Base-by-base conservation (phyloP, 75 land plant species). In the Pinus taeda region DNA sequence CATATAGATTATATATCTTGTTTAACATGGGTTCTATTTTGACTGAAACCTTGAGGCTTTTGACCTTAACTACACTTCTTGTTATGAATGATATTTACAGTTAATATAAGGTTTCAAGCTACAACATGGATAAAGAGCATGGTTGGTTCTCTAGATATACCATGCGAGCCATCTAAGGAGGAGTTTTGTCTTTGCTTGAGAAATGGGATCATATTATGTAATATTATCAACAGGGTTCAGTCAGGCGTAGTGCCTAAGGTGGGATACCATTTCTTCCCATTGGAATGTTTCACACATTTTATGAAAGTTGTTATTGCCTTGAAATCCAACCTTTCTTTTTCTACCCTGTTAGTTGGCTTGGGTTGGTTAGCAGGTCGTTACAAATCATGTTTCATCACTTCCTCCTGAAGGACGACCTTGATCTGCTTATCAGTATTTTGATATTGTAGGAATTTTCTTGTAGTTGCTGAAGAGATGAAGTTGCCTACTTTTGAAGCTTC, bases 341-440 rank as follows among this genome's bases (percentile, higher is more conserved):
- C 75, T 74, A n/a, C n/a, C n/a, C n/a, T n/a, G 30, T 57, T 74
- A 26, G 17, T 62, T 62, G 64, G 17, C 11, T 62, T n/a, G 24
- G 64, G 21, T 3, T 62, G 0, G 15, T 17, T 22, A 26, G 15
- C 78, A 95, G 98, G 88, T 95, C 70, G 92, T 95, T 42, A 88
- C 89, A 70, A 90, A 65, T 67, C 85, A 75, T 36, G 36, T 81
- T 62, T 37, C 76, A 56, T 30, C 33, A 1, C 72, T 71, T 39
- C 75, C 69, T 30, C 75, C 66, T 26, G 96, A 89, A 33, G 79
- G 60, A 2, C 88, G 83, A 62, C 77, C 87, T 24, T 76, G 83
- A 73, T 91, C 96, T 60, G 96, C 93, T 17, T 95, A 86, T 81
- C 98, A 93, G 60, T 89, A 93, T 81, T 95, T 91, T 82, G 93